phyloP scores from a whole-genome alignment of 495 filamentous ascomycete species.

The Neurospora sp. region DNA sequence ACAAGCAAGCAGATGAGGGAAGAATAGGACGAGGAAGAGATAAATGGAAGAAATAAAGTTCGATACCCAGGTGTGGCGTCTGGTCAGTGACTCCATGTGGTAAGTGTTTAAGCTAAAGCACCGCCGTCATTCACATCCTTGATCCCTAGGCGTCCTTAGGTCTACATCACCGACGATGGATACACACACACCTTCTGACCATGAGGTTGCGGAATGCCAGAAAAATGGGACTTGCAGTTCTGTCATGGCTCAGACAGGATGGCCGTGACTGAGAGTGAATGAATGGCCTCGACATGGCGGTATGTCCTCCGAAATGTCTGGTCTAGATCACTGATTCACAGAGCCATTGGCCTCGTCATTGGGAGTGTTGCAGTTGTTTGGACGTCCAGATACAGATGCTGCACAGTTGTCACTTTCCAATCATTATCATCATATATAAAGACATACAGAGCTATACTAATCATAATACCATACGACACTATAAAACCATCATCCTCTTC shows the following conservation, averaged over 20 bases:
- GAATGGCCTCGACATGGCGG: constrained; percentile 72
- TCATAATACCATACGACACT: neutral
- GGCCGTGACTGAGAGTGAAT: constrained; percentile 60
- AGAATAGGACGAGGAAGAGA: neutral
- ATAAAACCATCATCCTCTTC: neutral
- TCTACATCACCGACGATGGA: neutral
- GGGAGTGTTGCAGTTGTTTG: neutral
- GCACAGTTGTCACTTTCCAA: neutral
- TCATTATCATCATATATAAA: neutral
- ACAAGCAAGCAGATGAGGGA: neutral
- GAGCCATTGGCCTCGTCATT: neutral
- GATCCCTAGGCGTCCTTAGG: neutral
- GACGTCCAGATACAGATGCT: neutral
- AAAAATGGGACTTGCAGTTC: constrained; percentile 65
- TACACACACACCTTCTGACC: constrained; percentile 38
- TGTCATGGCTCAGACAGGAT: constrained; percentile 79
- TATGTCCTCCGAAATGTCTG: constrained; percentile 44
- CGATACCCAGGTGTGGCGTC: neutral
- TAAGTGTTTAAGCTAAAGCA: neutral
- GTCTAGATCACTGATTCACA: constrained; percentile 3
- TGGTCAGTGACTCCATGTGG: neutral
- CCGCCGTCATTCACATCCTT: neutral
- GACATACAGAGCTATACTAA: neutral
- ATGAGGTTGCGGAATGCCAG: constrained; percentile 90
- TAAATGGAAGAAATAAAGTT: neutral